phyloP scores from a whole-genome alignment of 257 asterid genomes.

The Rehmannia glutinosa region DNA sequence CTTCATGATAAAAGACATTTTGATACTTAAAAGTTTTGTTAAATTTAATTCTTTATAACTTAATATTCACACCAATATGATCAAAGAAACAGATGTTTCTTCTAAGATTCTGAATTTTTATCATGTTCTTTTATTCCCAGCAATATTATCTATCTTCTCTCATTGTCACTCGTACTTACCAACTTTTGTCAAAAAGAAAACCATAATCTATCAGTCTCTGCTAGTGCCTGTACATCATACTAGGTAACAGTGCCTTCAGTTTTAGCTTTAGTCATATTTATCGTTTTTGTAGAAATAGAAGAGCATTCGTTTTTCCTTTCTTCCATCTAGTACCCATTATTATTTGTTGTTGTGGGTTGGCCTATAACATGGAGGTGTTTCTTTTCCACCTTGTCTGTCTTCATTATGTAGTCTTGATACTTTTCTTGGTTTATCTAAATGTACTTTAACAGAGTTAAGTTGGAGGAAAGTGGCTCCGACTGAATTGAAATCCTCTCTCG shows the following conservation, averaged over 20 bases:
- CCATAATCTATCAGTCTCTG: background rate
- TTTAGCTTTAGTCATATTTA: background rate
- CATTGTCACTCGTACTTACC: background rate
- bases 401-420: background rate
- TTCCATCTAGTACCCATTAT: background rate
- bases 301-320: background rate
- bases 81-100: background rate
- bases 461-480: background rate
- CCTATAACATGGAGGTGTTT: background rate
- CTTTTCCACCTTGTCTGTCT: background rate
- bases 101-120: background rate
- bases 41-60: background rate
- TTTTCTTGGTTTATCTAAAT: background rate
- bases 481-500: background rate
- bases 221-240: background rate
- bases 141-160: background rate
- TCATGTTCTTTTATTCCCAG: background rate
- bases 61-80: background rate
- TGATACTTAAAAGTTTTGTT: background rate
- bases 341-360: slow-evolving; percentile 1
- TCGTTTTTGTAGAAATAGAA: background rate
- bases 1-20: background rate
- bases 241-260: too few species aligned
- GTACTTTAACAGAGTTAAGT: background rate
- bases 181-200: background rate